phyloP scores from a whole-genome alignment of 2,329 filamentous ascomycete species.

The Didymella lethalis region DNA sequence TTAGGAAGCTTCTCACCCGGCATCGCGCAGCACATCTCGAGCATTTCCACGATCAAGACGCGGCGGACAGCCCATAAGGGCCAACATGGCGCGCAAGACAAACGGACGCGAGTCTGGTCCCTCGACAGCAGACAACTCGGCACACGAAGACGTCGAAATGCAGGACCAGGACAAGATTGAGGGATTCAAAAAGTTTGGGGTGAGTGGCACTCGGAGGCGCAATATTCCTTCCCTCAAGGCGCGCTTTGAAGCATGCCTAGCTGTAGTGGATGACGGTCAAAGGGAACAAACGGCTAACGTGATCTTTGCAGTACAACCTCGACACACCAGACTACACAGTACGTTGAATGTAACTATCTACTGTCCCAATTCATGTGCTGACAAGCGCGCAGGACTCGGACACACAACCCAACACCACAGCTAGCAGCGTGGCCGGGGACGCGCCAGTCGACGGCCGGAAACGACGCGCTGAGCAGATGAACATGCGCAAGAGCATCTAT shows the following conservation, averaged over 20 bases:
- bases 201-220: constrained; percentile 29
- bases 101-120: constrained; percentile 46
- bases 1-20: constrained; percentile 11
- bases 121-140: constrained; percentile 49
- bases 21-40: constrained; percentile 14
- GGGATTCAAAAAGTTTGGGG: constrained; percentile 48
- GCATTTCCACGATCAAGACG: constrained; percentile 28
- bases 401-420: constrained; percentile 71
- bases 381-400: constrained; percentile 65
- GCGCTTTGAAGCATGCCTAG: constrained; percentile 13
- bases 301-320: constrained; percentile 55
- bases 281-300: constrained; percentile 35
- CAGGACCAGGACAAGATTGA: constrained; percentile 45
- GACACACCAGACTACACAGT: constrained; percentile 71
- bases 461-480: constrained; percentile 84
- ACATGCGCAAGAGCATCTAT: constrained; percentile 89
- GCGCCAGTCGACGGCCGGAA: constrained; percentile 76
- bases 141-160: constrained; percentile 51
- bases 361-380: constrained; percentile 22
- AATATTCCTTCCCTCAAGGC: constrained; percentile 15
- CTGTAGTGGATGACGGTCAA: constrained; percentile 1
- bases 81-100: constrained; percentile 52
- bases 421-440: constrained; percentile 87
- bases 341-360: constrained; percentile 26
- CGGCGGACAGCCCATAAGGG: constrained; percentile 46